phyloP scores from a whole-genome alignment of 805 yeast species.

The Huiozyma sinensis region DNA sequence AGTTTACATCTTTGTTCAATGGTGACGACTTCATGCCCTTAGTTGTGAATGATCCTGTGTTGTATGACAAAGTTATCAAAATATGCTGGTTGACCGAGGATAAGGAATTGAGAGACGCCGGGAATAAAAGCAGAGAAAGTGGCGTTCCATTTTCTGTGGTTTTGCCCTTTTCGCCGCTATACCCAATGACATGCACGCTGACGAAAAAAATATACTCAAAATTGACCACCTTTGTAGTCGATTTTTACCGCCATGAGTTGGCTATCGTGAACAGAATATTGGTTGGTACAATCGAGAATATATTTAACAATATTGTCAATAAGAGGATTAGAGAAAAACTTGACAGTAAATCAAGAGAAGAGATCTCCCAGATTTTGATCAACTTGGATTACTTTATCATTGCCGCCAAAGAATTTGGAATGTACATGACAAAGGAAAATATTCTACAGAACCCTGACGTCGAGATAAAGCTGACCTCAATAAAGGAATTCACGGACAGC shows the following conservation, averaged over 20 bases:
- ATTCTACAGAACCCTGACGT: constrained; percentile 30
- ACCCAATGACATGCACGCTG: constrained; percentile 76
- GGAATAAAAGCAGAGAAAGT: constrained; percentile 1
- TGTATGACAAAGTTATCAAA: constrained; percentile 52
- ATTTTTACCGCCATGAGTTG: constrained; percentile 52
- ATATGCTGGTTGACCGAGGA: constrained; percentile 61
- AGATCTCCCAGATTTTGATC: constrained; percentile 77
- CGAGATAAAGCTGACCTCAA: constrained; percentile 39
- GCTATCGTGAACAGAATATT: constrained; percentile 51
- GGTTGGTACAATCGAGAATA: constrained; percentile 50
- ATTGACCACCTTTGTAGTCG: constrained; percentile 53
- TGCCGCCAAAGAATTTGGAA: constrained; percentile 57
- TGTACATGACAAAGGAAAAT: constrained; percentile 30
- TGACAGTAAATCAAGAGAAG: constrained; percentile 72
- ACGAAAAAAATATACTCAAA: constrained; percentile 54
- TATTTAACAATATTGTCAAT: constrained; percentile 60
- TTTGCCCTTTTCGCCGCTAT: constrained; percentile 80
- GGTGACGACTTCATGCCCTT: constrained; percentile 88
- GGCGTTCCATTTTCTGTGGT: constrained; percentile 42
- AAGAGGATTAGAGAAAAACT: constrained; percentile 50
- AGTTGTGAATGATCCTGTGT: constrained; percentile 45
- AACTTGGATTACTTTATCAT: constrained; percentile 78
- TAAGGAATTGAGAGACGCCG: constrained; percentile 18
- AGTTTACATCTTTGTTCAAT: constrained; percentile 52
- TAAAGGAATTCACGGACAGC: constrained; percentile 44